Conservation (phyloP, 2,329 filamentous ascomycete genomes). For the Hypoxylon sp. region DNA sequence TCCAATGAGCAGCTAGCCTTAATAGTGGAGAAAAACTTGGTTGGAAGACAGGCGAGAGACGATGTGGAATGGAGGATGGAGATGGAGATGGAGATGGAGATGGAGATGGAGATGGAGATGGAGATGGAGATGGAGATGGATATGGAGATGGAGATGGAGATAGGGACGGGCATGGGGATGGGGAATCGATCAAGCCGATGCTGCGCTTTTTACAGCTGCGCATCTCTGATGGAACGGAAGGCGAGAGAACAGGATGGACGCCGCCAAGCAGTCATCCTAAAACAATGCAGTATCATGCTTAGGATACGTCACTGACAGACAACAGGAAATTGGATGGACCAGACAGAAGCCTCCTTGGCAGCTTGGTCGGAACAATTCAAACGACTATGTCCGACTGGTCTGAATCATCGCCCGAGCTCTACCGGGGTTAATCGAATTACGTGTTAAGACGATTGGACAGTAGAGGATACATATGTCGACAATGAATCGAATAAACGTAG, state of each 20-base stretch:
- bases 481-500: too few species aligned
- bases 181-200: too few species aligned
- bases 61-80: slow-evolving; percentile 14
- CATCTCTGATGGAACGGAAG: background rate
- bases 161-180: too few species aligned
- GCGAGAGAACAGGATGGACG: too few species aligned
- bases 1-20: slow-evolving; percentile 21
- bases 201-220: too few species aligned
- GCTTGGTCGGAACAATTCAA: slow-evolving; percentile 23
- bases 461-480: background rate
- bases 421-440: slow-evolving; percentile 7
- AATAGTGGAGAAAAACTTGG: slow-evolving; percentile 27
- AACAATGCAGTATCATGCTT: too few species aligned
- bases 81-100: slow-evolving; percentile 3
- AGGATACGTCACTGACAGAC: slow-evolving; percentile 8
- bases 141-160: too few species aligned
- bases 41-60: slow-evolving; percentile 18
- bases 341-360: slow-evolving; percentile 5
- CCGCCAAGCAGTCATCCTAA: too few species aligned
- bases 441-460: background rate
- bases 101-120: background rate
- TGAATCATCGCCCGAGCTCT: slow-evolving; percentile 8
- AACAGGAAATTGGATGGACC: background rate
- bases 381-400: slow-evolving; percentile 22
- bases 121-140: too few species aligned